Conservation (phyloP, 1,284 basidiomycete genomes). For the Irpex lacteus region DNA sequence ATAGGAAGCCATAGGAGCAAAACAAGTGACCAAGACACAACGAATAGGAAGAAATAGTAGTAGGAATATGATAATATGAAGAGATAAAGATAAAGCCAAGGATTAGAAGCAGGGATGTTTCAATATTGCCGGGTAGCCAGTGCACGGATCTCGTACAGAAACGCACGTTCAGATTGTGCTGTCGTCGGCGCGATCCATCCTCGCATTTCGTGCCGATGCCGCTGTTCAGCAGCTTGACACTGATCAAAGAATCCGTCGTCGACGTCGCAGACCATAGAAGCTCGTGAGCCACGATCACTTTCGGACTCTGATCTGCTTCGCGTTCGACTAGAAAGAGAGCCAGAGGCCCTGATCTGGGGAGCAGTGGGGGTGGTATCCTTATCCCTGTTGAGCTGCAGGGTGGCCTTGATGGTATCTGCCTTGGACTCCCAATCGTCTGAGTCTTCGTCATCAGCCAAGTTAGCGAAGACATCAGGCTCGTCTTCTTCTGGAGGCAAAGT, state of each 20-base stretch:
- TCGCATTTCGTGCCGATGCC: conserved; percentile 79
- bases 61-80: not conserved
- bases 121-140: conserved; percentile 78
- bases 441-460: conserved; percentile 85
- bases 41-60: conserved; percentile 11
- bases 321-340: conserved; percentile 61
- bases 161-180: conserved; percentile 52
- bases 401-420: conserved; percentile 75
- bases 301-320: conserved; percentile 69
- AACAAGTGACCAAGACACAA: conserved; percentile 1
- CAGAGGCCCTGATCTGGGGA: conserved; percentile 33
- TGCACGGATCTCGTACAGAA: conserved; percentile 76
- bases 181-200: conserved; percentile 61
- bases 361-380: conserved; percentile 27
- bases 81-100: conserved; percentile 25
- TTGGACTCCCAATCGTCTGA: conserved; percentile 70
- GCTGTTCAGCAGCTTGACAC: conserved; percentile 74
- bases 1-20: not conserved
- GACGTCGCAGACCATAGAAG: conserved; percentile 70
- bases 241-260: conserved; percentile 69
- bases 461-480: conserved; percentile 90
- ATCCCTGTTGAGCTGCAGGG: conserved; percentile 37
- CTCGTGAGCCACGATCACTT: conserved; percentile 73
- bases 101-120: conserved; percentile 21
- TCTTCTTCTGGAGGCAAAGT: conserved; percentile 84